Base-by-base conservation (phyloP, 2,329 filamentous ascomycete genomes). In the Ceratocystis variospora region DNA sequence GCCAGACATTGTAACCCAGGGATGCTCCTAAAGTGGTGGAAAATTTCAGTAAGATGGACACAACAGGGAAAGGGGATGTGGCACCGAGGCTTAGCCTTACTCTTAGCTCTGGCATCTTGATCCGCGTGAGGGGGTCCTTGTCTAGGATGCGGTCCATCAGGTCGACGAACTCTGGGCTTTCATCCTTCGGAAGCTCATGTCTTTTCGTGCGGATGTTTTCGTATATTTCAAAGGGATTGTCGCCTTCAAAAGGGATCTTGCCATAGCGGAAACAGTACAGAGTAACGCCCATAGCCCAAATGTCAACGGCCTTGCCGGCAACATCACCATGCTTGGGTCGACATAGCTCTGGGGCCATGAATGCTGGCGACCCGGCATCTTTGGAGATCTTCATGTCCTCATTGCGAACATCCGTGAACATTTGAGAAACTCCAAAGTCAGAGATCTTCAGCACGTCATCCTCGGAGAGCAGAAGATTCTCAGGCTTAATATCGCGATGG, bases 361-460 rank as follows among this genome's bases (percentile, higher is more conserved):
- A 99, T 0, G 94, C 94, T 0, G 94, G 94, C 2, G 92, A 96
- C 0, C 94, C 94, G 10, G 92, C 92, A 2, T 91, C 93, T 76
- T 97, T 99, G 67, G 88, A 86, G 0, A 90, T 96, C 74, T 85
- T 86, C 94, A 97, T 97, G 59, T 90, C 83, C 1, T 88, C 80
- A 1, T 78, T 72, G 74, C 95, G 96, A 19, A 48, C n/a, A 31
- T 22, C 64, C 73, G 93, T 88, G 71, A 99, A 99, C 86, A 99
- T 96, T 73, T 99, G 93, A 0, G 93, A 97, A 6, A 97, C 94
- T n/a, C 94, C 94, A 79, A 99, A 99, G 75, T 97, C 94, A 64
- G 96, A 91, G 70, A 99, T 88, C 75, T 97, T 99, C 64, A 99
- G 83, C n/a, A 96, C 86, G 71, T 97, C 88, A 66, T 96, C 92